Evolutionary conservation across 345 rosid genomes (phyloP).

Genomic region (Lumnitzera racemosa): DNA sequence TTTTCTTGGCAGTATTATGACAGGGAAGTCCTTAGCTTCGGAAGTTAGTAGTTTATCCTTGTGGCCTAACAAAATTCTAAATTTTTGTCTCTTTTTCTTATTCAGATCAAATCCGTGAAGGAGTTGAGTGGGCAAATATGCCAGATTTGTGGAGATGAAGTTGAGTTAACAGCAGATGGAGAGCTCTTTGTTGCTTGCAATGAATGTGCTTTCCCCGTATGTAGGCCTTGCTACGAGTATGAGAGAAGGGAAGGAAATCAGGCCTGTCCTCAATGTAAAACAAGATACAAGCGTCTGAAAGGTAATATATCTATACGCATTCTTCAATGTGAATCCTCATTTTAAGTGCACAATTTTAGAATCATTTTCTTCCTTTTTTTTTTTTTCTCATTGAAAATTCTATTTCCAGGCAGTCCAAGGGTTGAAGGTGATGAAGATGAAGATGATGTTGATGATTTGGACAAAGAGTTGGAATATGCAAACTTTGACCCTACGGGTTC

Average conservation of each 20-base stretch:
- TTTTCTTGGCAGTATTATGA: no score
- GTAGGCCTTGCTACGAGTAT: constrained; percentile 88
- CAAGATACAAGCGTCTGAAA: constrained; percentile 78
- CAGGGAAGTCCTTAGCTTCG: neutral
- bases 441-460: constrained; percentile 87
- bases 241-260: constrained; percentile 96
- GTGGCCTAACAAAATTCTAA: neutral
- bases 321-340: neutral
- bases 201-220: constrained; percentile 98
- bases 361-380: neutral
- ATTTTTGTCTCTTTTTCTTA: neutral
- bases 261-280: constrained; percentile 97
- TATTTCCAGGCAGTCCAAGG: constrained; percentile 72
- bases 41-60: neutral
- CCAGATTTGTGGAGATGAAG: constrained; percentile 86
- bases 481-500: constrained; percentile 45
- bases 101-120: constrained; percentile 79
- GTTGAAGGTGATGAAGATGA: constrained; percentile 98
- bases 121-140: constrained; percentile 89
- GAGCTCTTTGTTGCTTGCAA: constrained; percentile 96
- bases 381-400: neutral
- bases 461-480: constrained; percentile 74
- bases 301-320: constrained; percentile 34
- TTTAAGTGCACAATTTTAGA: no score
- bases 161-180: constrained; percentile 57